phyloP scores from a whole-genome alignment of 2,329 filamentous ascomycete species.

The Cordyceps fumosorosea region DNA sequence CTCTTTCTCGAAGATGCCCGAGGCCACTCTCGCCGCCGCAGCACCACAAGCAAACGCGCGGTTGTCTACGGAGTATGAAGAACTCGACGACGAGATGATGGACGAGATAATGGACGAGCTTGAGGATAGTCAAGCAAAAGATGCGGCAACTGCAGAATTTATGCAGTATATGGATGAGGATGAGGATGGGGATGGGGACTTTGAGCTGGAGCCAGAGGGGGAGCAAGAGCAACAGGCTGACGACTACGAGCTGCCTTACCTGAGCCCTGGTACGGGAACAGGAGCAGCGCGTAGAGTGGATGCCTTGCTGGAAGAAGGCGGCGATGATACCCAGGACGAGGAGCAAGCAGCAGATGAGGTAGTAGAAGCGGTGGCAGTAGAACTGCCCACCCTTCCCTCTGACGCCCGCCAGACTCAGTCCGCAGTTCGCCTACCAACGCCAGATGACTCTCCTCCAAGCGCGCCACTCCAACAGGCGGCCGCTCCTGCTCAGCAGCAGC shows the following conservation, averaged over 20 bases:
- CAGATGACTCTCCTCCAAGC: background rate
- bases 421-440: background rate
- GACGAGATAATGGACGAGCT: background rate
- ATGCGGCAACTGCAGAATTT: background rate
- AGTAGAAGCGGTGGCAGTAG: constrained; percentile 17
- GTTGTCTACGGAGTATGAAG: background rate
- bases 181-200: background rate
- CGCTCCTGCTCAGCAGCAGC: background rate
- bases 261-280: background rate
- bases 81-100: constrained; percentile 12
- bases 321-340: constrained; percentile 1
- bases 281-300: constrained; percentile 1
- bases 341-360: constrained; percentile 11
- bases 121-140: background rate
- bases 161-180: background rate
- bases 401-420: background rate
- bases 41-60: constrained; percentile 31
- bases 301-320: background rate
- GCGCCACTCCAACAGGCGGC: background rate
- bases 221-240: background rate
- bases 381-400: constrained; percentile 9
- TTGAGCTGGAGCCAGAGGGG: background rate
- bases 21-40: constrained; percentile 42
- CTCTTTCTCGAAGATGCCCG: constrained; percentile 52
- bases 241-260: background rate